Percentiles rank a stretch among this genome's conserved stretches.
Evolutionary conservation across 2,329 filamentous ascomycete species (phyloP).

Genomic region (Scorias spongiosa): DNA sequence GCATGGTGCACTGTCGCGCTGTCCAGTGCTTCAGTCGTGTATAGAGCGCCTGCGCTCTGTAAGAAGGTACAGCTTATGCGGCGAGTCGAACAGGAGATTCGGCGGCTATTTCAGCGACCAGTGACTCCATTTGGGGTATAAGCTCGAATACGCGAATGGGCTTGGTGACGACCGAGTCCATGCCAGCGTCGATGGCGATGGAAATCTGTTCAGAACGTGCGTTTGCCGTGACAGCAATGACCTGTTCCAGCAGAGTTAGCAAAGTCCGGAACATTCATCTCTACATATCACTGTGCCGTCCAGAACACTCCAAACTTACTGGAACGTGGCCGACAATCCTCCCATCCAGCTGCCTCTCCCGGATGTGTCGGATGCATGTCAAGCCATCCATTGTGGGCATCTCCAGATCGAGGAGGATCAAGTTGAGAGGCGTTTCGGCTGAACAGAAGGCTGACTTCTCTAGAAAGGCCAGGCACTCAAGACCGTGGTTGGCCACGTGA

Average conservation of each 20-base stretch:
- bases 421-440: conserved; percentile 4
- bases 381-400: conserved; percentile 19
- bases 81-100: too few species aligned
- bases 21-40: too few species aligned
- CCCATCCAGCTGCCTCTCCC: conserved; percentile 10
- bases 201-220: conserved; percentile 11
- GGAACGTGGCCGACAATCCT: conserved; percentile 8
- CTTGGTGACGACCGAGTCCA: conserved; percentile 20
- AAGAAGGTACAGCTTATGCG: too few species aligned
- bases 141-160: conserved; percentile 21
- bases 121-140: conserved; percentile 17
- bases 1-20: too few species aligned
- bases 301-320: background rate
- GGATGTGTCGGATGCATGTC: conserved; percentile 11
- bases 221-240: conserved; percentile 18
- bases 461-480: conserved; percentile 13
- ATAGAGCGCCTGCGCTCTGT: too few species aligned
- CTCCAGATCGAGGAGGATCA: conserved; percentile 18
- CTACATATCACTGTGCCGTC: too few species aligned
- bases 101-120: conserved; percentile 11
- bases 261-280: background rate
- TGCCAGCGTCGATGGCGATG: conserved; percentile 10
- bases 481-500: conserved; percentile 11
- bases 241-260: background rate
- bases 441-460: conserved; percentile 7